Evolutionary conservation across 441 rosid species (phyloP).

Genomic region (Populus hybrid): DNA sequence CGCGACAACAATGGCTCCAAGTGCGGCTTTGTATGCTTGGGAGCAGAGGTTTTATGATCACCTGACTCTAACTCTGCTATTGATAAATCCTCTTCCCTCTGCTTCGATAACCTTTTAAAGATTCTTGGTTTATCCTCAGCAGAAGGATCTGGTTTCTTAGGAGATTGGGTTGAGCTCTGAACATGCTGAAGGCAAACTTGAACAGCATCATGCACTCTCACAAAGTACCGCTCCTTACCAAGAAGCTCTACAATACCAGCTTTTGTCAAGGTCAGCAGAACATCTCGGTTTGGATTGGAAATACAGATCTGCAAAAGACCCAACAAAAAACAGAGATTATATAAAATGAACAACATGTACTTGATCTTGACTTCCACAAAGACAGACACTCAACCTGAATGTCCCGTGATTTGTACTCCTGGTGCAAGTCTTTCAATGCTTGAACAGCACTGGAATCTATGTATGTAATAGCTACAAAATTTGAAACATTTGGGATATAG

Average conservation of each 20-base stretch:
- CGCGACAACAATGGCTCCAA: slow-evolving; percentile 28
- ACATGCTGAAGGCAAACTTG: slow-evolving; percentile 91
- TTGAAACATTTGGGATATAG: too few relatives aligned
- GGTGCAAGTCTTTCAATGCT: too few relatives aligned
- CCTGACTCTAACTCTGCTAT: neutral
- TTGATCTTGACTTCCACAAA: too few relatives aligned
- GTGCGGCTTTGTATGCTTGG: neutral
- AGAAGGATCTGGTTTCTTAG: slow-evolving; percentile 22
- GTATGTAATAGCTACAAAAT: too few relatives aligned
- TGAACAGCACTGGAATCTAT: too few relatives aligned
- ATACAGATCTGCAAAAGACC: slow-evolving; percentile 60
- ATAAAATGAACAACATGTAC: too few relatives aligned
- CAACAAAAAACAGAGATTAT: neutral
- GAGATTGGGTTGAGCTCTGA: slow-evolving; percentile 40
- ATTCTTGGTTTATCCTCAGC: slow-evolving; percentile 39
- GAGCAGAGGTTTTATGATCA: neutral
- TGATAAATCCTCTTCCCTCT: neutral
- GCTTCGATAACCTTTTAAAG: slow-evolving; percentile 40
- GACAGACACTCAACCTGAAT: too few relatives aligned
- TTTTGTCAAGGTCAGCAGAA: slow-evolving; percentile 66
- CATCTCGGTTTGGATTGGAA: slow-evolving; percentile 82
- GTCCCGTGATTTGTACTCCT: too few relatives aligned
- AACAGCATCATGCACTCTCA: slow-evolving; percentile 92
- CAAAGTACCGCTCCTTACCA: slow-evolving; percentile 95
- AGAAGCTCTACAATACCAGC: slow-evolving; percentile 71